Evolutionary conservation across 108 stramenopile genomes (phyloP).

Genomic region (Stephanodiscus minutulus): DNA sequence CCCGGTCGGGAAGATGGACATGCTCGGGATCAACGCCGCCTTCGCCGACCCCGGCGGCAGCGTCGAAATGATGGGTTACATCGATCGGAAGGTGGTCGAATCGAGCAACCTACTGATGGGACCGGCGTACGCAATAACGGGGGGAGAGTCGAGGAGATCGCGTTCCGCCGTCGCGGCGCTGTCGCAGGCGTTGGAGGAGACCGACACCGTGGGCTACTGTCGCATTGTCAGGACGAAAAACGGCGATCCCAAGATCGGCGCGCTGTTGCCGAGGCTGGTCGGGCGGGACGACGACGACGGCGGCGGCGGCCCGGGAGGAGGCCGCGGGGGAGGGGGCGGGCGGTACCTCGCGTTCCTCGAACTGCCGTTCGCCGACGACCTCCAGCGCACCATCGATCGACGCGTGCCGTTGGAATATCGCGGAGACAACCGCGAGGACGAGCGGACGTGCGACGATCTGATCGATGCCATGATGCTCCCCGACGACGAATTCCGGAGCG

Average conservation of each 20-base stretch:
- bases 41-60: slow-evolving; percentile 40
- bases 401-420: slow-evolving; percentile 15
- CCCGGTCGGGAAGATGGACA: slow-evolving; percentile 71
- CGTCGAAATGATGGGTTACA: slow-evolving; percentile 80
- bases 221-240: slow-evolving; percentile 71
- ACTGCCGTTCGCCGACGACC: slow-evolving; percentile 80
- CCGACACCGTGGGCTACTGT: slow-evolving; percentile 61
- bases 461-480: slow-evolving; percentile 79
- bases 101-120: slow-evolving; percentile 57
- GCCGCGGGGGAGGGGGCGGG: neutral
- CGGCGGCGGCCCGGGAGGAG: neutral
- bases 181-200: slow-evolving; percentile 62
- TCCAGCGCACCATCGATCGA: slow-evolving; percentile 40
- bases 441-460: slow-evolving; percentile 61
- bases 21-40: slow-evolving; percentile 58
- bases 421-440: slow-evolving; percentile 28
- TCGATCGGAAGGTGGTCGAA: slow-evolving; percentile 25
- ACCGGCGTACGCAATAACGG: slow-evolving; percentile 67
- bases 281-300: slow-evolving; percentile 1
- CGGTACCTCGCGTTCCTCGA: slow-evolving; percentile 65
- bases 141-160: slow-evolving; percentile 60
- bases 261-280: slow-evolving; percentile 63
- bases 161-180: slow-evolving; percentile 73
- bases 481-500: slow-evolving; percentile 53
- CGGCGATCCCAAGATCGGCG: slow-evolving; percentile 70